phyloP scores from a whole-genome alignment of 2,329 filamentous ascomycete species.

The Diaporthe caulivora region DNA sequence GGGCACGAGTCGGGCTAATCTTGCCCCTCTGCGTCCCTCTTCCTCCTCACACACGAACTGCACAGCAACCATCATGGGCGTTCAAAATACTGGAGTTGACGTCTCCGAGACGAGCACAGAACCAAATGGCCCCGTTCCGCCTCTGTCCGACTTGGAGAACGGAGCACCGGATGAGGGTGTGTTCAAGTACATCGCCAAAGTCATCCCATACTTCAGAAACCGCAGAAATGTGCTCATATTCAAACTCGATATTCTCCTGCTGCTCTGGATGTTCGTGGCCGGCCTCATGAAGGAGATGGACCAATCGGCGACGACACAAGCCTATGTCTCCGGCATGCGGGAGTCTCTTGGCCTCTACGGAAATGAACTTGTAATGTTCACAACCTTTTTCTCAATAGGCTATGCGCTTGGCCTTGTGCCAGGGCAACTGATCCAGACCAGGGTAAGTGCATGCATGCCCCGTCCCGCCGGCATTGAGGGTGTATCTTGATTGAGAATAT shows the following conservation, averaged over 20 bases:
- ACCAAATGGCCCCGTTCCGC: no score
- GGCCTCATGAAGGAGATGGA: constrained; percentile 54
- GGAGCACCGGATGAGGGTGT: constrained; percentile 1
- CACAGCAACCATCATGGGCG: constrained; percentile 1
- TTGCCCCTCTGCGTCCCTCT: neutral
- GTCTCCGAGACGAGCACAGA: constrained; percentile 1
- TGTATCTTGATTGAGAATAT: neutral
- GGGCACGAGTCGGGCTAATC: neutral
- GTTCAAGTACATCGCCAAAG: constrained; percentile 36
- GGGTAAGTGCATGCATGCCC: constrained; percentile 12
- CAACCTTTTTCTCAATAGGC: constrained; percentile 28
- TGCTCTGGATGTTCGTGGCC: constrained; percentile 53
- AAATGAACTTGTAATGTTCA: constrained; percentile 33
- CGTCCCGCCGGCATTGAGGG: neutral
- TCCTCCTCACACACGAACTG: neutral
- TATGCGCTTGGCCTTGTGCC: constrained; percentile 31
- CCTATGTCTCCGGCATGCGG: constrained; percentile 54
- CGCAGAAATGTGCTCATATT: constrained; percentile 50
- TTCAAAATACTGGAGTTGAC: neutral
- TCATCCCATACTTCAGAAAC: constrained; percentile 47
- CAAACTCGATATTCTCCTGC: constrained; percentile 51
- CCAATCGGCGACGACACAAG: constrained; percentile 52
- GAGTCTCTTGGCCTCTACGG: constrained; percentile 23
- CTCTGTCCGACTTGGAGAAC: constrained; percentile 9
- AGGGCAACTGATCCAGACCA: constrained; percentile 39